Conservation (phyloP, 352 stramenopile genomes). For the Phytophthora chlamydospora region DNA sequence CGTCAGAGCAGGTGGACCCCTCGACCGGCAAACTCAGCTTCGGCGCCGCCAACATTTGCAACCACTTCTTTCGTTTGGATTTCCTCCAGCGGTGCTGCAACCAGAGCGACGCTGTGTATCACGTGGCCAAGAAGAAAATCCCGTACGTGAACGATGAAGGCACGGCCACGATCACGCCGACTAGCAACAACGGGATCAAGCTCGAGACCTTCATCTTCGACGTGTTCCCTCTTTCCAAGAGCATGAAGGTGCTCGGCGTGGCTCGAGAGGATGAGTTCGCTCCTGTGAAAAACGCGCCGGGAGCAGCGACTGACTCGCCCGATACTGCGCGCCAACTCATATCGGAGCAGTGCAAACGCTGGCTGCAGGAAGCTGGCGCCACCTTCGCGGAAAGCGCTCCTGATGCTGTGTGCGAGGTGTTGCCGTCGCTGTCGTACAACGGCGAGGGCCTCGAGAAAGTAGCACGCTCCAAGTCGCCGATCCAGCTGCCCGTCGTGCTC, state of each 20-base stretch:
- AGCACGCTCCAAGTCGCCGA: slow-evolving; percentile 44
- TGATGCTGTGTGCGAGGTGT: slow-evolving; percentile 69
- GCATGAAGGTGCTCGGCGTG: slow-evolving; percentile 95
- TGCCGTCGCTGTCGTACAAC: slow-evolving; percentile 82
- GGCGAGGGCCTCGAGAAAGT: slow-evolving; percentile 75
- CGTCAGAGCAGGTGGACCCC: slow-evolving; percentile 66
- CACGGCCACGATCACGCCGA: slow-evolving; percentile 84
- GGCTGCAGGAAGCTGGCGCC: slow-evolving; percentile 59
- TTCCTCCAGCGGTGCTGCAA: slow-evolving; percentile 86
- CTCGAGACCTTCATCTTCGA: slow-evolving; percentile 99
- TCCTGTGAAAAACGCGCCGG: slow-evolving; percentile 91
- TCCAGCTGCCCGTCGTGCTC: slow-evolving; percentile 46
- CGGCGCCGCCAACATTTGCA: slow-evolving; percentile 98
- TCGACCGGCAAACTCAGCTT: slow-evolving; percentile 90
- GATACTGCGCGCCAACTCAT: slow-evolving; percentile 77
- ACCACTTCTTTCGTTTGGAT: slow-evolving; percentile 95
- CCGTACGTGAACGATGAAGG: slow-evolving; percentile 87
- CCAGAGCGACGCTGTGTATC: slow-evolving; percentile 93
- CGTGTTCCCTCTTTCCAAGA: slow-evolving; percentile 94
- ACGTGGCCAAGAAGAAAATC: slow-evolving; percentile 99
- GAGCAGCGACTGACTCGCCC: slow-evolving; percentile 70
- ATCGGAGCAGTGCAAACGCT: slow-evolving; percentile 61
- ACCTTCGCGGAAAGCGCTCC: slow-evolving; percentile 35
- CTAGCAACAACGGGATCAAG: slow-evolving; percentile 96
- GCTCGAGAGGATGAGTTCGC: slow-evolving; percentile 90